Evolutionary conservation across 2,329 filamentous ascomycete species (phyloP).

Genomic region (Fonsecaea multimorphosa): DNA sequence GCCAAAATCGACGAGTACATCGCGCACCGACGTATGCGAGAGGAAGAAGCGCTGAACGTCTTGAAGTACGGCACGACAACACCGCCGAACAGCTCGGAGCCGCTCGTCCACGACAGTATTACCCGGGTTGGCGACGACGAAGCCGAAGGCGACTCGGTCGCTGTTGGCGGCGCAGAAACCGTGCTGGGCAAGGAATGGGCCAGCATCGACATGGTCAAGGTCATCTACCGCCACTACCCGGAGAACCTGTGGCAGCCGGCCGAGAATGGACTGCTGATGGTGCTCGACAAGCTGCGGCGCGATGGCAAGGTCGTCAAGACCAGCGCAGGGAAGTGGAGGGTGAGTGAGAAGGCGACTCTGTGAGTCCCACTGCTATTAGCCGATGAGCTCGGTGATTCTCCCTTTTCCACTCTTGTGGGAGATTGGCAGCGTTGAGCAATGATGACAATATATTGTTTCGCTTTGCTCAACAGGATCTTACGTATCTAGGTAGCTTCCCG

Average conservation of each 20-base stretch:
- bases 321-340: conserved; percentile 34
- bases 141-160: conserved; percentile 30
- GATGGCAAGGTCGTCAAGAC: conserved; percentile 69
- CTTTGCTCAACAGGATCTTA: too few relatives aligned
- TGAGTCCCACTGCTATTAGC: too few relatives aligned
- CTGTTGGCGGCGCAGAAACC: conserved; percentile 40
- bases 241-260: conserved; percentile 77
- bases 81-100: conserved; percentile 20
- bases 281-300: conserved; percentile 75
- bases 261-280: conserved; percentile 74
- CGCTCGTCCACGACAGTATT: conserved; percentile 38
- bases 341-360: conserved; percentile 36
- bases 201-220: conserved; percentile 81
- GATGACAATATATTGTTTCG: too few relatives aligned
- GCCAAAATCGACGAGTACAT: conserved; percentile 82
- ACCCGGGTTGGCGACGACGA: conserved; percentile 33
- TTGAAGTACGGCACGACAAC: conserved; percentile 54
- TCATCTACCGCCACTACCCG: conserved; percentile 82
- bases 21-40: conserved; percentile 76
- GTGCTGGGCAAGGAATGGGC: conserved; percentile 60
- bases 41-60: conserved; percentile 75
- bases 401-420: too few relatives aligned
- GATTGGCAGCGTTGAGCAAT: too few relatives aligned
- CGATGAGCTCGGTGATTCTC: too few relatives aligned
- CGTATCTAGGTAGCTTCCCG: too few relatives aligned